Percentiles rank a stretch among this genome's conserved stretches.
Evolutionary conservation across 805 yeast species (phyloP).

Genomic region (Ogataea polymorpha): DNA sequence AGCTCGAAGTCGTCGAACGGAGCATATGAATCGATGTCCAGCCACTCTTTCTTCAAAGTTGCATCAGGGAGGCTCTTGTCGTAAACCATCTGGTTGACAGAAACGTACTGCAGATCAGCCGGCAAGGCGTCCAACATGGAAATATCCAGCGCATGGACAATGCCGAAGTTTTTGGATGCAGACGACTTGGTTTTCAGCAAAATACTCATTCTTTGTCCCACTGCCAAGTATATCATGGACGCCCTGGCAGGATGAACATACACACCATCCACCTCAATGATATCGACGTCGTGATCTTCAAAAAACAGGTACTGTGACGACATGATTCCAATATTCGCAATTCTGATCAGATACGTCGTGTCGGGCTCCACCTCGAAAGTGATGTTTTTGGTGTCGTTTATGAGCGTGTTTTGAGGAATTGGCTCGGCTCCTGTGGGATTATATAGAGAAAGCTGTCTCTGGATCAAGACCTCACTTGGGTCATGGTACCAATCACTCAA

Average conservation of each 20-base stretch:
- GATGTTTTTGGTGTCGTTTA: constrained; percentile 61
- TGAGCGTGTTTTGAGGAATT: constrained; percentile 61
- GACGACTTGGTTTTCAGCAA: constrained; percentile 52
- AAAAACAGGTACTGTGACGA: constrained; percentile 67
- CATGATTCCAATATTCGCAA: constrained; percentile 67
- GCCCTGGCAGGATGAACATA: constrained; percentile 57
- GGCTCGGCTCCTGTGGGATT: constrained; percentile 89
- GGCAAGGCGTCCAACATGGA: constrained; percentile 73
- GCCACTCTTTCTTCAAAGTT: constrained; percentile 12
- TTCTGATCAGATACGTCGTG: constrained; percentile 61
- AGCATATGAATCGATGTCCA: constrained; percentile 26
- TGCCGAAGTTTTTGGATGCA: constrained; percentile 47
- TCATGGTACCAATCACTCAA: constrained; percentile 65
- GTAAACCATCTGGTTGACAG: constrained; percentile 57
- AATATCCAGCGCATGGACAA: constrained; percentile 60
- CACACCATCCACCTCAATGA: constrained; percentile 76
- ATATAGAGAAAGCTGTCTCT: constrained; percentile 54
- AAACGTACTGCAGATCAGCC: constrained; percentile 48
- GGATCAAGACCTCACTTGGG: constrained; percentile 43
- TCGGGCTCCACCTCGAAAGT: constrained; percentile 54
- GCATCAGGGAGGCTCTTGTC: constrained; percentile 32
- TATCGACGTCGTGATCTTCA: constrained; percentile 68
- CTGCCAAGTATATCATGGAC: constrained; percentile 59
- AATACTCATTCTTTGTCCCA: constrained; percentile 80
- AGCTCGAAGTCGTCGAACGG: constrained; percentile 48